A percentile compares a stretch with the other conserved stretches of the same genome.
phyloP scores from a whole-genome alignment of 2,329 filamentous ascomycete genomes.

The Fusarium chaquense region DNA sequence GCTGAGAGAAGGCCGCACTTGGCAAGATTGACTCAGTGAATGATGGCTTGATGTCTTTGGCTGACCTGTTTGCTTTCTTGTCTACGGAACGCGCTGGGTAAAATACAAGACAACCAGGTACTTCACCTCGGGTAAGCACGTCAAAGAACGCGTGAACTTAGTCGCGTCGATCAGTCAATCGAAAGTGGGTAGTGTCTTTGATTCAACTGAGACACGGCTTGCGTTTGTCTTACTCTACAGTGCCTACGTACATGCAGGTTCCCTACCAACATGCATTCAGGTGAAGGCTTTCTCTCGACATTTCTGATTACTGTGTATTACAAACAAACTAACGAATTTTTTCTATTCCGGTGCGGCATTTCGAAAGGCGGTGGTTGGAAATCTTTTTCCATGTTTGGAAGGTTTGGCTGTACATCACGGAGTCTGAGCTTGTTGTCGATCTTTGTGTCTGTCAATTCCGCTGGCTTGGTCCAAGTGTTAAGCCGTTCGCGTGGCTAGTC shows the following conservation, averaged over 20 bases:
- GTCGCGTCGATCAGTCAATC: constrained; percentile 37
- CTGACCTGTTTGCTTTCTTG: background rate
- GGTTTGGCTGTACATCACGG: constrained; percentile 18
- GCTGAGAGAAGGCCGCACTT: constrained; percentile 4
- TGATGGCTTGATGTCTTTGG: background rate
- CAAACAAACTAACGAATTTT: background rate
- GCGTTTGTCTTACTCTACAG: background rate
- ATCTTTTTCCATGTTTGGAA: constrained; percentile 16
- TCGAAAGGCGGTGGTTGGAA: constrained; percentile 37
- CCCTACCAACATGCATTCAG: background rate
- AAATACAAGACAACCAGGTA: constrained; percentile 21
- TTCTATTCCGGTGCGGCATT: constrained; percentile 29
- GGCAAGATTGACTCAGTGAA: constrained; percentile 12
- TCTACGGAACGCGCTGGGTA: constrained; percentile 18
- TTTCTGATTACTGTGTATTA: background rate
- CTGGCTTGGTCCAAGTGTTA: constrained; percentile 26
- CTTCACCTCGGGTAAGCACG: constrained; percentile 11
- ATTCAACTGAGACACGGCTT: constrained; percentile 44
- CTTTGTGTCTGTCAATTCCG: constrained; percentile 32
- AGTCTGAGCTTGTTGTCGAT: constrained; percentile 21
- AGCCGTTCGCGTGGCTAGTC: constrained; percentile 26
- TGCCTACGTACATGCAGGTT: background rate
- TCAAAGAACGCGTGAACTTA: constrained; percentile 26
- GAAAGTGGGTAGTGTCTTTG: constrained; percentile 20
- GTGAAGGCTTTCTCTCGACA: constrained; percentile 2